Evolutionary conservation across 2,329 filamentous ascomycete genomes (phyloP).

Genomic region (Sclerotinia glacialis): DNA sequence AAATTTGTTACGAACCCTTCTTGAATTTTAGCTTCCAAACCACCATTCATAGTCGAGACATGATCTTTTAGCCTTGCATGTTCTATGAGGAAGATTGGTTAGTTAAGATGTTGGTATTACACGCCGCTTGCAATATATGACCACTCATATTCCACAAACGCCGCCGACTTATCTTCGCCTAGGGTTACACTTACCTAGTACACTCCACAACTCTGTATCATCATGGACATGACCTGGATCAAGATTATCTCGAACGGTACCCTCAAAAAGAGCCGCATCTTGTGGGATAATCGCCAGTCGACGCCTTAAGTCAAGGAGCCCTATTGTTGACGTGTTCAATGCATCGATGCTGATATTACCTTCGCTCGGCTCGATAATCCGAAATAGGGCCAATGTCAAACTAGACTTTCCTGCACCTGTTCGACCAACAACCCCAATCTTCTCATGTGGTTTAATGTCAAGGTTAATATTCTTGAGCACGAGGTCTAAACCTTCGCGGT

Average conservation of each 20-base stretch:
- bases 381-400: constrained; percentile 86
- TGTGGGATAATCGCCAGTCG: constrained; percentile 96
- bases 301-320: constrained; percentile 81
- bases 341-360: constrained; percentile 87
- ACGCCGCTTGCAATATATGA: constrained; percentile 33
- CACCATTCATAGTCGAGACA: constrained; percentile 79
- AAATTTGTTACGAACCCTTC: constrained; percentile 71
- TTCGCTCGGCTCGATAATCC: constrained; percentile 83
- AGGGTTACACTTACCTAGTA: constrained; percentile 66
- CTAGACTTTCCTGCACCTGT: constrained; percentile 97
- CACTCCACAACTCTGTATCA: constrained; percentile 96
- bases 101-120: constrained; percentile 38
- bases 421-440: constrained; percentile 94
- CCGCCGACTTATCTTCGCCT: constrained; percentile 24
- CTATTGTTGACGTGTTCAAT: constrained; percentile 86
- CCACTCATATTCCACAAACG: constrained; percentile 33
- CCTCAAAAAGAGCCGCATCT: constrained; percentile 93
- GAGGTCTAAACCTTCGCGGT: constrained; percentile 83
- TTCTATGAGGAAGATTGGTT: constrained; percentile 54
- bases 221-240: constrained; percentile 94
- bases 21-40: constrained; percentile 83
- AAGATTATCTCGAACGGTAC: constrained; percentile 88
- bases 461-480: constrained; percentile 91
- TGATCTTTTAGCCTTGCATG: constrained; percentile 93
- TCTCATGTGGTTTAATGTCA: constrained; percentile 92